A percentile compares a stretch with the other conserved stretches of the same genome.
Evolutionary conservation across 495 filamentous ascomycete genomes (phyloP).

Genomic region (Talaromyces thailandensis): DNA sequence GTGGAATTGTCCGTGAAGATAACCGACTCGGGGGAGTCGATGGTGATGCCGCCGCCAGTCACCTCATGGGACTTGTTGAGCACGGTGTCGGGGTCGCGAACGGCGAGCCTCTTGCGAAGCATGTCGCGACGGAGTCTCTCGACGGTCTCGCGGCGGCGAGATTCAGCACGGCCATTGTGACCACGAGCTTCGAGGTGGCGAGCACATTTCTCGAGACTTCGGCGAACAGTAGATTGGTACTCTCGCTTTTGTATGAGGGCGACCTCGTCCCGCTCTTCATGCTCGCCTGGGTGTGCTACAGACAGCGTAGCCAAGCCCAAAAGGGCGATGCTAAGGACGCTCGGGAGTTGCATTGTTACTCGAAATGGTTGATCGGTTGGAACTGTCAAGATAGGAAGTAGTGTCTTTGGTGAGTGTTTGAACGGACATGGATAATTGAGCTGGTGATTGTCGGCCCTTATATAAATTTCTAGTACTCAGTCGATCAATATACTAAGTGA

Average conservation of each 20-base stretch:
- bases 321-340: neutral
- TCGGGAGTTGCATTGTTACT: neutral
- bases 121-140: neutral
- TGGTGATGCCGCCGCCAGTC: conserved; percentile 6
- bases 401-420: neutral
- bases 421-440: neutral
- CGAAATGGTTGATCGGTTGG: neutral
- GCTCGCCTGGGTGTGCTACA: neutral
- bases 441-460: neutral
- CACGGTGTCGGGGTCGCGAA: neutral
- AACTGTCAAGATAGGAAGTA: neutral
- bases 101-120: neutral
- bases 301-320: neutral
- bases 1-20: conserved; percentile 15
- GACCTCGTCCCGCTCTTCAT: neutral
- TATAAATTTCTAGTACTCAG: neutral
- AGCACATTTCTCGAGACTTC: conserved; percentile 12
- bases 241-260: neutral
- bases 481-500: neutral
- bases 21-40: conserved; percentile 11
- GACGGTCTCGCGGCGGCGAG: conserved; percentile 12
- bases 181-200: conserved; percentile 14
- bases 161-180: conserved; percentile 13
- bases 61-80: conserved; percentile 15
- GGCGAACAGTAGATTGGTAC: conserved; percentile 8